A percentile compares a stretch with the other conserved stretches of the same genome.
Evolutionary conservation across 768 basidiomycete genomes (phyloP).

Genomic region (Chlorophyllum brunneum): DNA sequence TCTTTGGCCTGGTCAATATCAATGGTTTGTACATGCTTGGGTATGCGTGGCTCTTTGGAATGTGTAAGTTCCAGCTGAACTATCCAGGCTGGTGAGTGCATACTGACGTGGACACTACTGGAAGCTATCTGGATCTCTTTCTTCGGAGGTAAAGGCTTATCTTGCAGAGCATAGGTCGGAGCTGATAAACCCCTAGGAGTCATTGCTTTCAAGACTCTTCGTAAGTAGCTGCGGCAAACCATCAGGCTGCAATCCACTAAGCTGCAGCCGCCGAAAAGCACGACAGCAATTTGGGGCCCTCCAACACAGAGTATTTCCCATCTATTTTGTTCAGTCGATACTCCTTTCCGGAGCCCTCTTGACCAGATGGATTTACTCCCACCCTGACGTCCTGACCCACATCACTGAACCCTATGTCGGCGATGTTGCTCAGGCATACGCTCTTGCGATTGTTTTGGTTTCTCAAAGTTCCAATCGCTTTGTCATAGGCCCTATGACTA

Average conservation of each 20-base stretch:
- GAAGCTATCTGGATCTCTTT: conserved; percentile 61
- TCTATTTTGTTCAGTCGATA: conserved; percentile 67
- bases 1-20: conserved; percentile 30
- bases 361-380: conserved; percentile 52
- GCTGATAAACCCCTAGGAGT: conserved; percentile 35
- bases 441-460: conserved; percentile 41
- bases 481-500: conserved; percentile 69
- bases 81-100: background rate
- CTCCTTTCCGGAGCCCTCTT: conserved; percentile 51
- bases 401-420: conserved; percentile 43
- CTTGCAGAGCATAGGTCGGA: background rate
- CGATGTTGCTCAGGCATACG: conserved; percentile 66
- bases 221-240: conserved; percentile 37
- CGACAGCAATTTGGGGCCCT: conserved; percentile 70
- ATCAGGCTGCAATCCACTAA: conserved; percentile 1
- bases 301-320: conserved; percentile 71
- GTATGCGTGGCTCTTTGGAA: conserved; percentile 66
- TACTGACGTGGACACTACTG: background rate
- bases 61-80: conserved; percentile 45
- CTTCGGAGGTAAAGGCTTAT: conserved; percentile 46
- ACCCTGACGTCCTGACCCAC: conserved; percentile 50
- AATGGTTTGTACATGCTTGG: conserved; percentile 47
- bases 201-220: conserved; percentile 57
- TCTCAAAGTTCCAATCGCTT: conserved; percentile 61
- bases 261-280: conserved; percentile 33